Base-by-base conservation (phyloP, 345 rosid genomes). In the Acer negundo region DNA sequence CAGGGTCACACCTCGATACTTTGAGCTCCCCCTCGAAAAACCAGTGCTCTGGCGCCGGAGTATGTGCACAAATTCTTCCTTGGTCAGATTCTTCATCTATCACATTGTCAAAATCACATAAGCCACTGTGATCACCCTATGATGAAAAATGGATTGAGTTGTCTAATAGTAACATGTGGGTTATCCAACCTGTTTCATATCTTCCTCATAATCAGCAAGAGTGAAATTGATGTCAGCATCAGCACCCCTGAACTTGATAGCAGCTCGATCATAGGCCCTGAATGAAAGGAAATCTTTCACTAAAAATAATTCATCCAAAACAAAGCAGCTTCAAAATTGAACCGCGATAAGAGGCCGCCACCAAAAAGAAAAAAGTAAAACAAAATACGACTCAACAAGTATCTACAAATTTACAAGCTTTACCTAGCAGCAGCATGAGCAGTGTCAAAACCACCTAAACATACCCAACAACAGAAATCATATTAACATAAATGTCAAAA, bases 391-490 rank as follows among this genome's bases (percentile, higher is more conserved):
- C 38, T 0, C 15, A 58, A 64, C 10, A 62, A 46, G 38, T 59
- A 40, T 53, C 73, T 4, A 59, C 31, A 65, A 75, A 4, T 56
- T 59, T 28, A 65, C 35, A 64, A 31, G n/a, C 7, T 15, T 64
- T 80, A 93, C 99, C 99, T 93, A n/a, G 98, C 99, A 7, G 99
- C 99, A 73, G 96, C 90, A 80, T 90, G 97, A 80, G 99, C 99
- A 75, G 99, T 95, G 79, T 95, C 99, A 83, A 95, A 95, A 75
- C 99, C 99, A 81, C 99, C 98, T 95, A 80, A 38, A 75, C 11
- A 63, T 78, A 71, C 46, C 70, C 81, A 78, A 73, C 65, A 79
- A 69, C 46, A 75, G 42, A 9, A 23, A 13, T 73, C 66, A 19
- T 19, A 72, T 76, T 61, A 79, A 23, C 49, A 73, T 4, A 35